Evolutionary conservation across 192 early-diverging fungal genomes (phyloP), one percentile per base, ranked within the genome.

Genomic region (Coemansia sp.): DNA sequence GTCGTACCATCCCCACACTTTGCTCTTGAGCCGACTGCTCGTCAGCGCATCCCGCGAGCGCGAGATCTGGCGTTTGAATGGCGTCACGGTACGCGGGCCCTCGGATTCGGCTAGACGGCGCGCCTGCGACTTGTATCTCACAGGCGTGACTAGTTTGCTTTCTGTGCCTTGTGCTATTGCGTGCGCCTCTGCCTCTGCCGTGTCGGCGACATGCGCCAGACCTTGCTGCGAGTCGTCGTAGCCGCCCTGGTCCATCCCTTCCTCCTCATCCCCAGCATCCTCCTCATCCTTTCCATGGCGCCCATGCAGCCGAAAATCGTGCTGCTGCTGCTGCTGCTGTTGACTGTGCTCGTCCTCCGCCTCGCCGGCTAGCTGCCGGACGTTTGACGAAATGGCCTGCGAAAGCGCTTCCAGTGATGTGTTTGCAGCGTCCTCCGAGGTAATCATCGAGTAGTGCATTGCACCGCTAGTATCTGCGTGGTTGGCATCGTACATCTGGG

Each of bases 1-100:
- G 21, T 78, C 76, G 58, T 83, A 83, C 80, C 80, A 83, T 36
- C 62, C 68, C 80, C 80, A 83, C 36, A 83, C 80, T 41, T 74
- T 74, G 66, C 80, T 83, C 63, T 83, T 83, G 13, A 83, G 69
- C 22, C 80, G 67, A 41, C 68, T 73, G 68, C 62, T 70, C 45
- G 57, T 48, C 60, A 62, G 65, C 36, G 63, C 70, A 18, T 68
- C 68, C 18, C 61, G 54, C 55, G 67, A 58, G 12, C 59, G 62
- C 39, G 67, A 47, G 26, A 56, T 63, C 37, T 59, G 61, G 52
- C 71, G 77, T 65, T 79, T 79, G 39, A 62, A 54, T 16, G 77
- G 71, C 46, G 72, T 70, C 13, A 72, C 72, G 49, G 40, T 66
- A 22, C 61, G 55, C 51, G 41, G 40, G 0, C 61, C 40, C 36